phyloP scores from a whole-genome alignment of 106 monocot species.

The Dioscorea zingiberensis region DNA sequence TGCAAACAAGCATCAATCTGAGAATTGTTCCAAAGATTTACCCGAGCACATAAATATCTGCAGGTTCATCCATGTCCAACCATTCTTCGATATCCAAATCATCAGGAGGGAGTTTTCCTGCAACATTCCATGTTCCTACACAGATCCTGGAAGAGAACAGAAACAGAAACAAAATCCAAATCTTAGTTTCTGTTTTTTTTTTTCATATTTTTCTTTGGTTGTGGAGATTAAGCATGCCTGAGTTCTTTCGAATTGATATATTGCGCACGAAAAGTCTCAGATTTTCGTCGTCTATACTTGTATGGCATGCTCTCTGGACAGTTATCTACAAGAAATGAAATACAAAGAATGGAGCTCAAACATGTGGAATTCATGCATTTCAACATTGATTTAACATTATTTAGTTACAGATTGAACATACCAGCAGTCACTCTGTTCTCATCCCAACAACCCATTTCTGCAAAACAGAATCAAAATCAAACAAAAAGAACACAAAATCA shows the following conservation, averaged over 20 bases:
- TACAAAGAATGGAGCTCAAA: not conserved
- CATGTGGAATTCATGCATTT: not conserved
- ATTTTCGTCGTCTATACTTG: conserved; percentile 57
- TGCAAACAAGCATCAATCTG: not conserved
- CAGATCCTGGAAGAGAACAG: conserved; percentile 41
- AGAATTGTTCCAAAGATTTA: conserved; percentile 18
- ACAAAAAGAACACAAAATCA: not conserved
- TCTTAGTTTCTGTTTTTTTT: not conserved
- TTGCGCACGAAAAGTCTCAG: conserved; percentile 88
- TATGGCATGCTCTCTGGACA: conserved; percentile 36
- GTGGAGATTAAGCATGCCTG: conserved; percentile 30
- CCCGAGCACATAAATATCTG: conserved; percentile 84
- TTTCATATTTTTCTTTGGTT: not conserved
- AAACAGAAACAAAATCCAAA: not conserved
- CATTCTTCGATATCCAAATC: conserved; percentile 73
- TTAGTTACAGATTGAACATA: not conserved
- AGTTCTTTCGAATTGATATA: conserved; percentile 83
- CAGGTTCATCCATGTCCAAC: conserved; percentile 63
- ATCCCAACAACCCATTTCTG: conserved; percentile 11
- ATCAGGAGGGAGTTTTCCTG: conserved; percentile 68
- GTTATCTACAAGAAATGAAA: conserved; percentile 21
- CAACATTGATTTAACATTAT: not conserved
- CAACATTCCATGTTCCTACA: conserved; percentile 91
- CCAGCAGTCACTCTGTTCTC: conserved; percentile 18
- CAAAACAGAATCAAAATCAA: not conserved